These are phyloP conservation scores for Zymoseptoria tritici DNA, from an alignment of 2,329 filamentous ascomycete species.

Conservation along the genomic window DNA sequence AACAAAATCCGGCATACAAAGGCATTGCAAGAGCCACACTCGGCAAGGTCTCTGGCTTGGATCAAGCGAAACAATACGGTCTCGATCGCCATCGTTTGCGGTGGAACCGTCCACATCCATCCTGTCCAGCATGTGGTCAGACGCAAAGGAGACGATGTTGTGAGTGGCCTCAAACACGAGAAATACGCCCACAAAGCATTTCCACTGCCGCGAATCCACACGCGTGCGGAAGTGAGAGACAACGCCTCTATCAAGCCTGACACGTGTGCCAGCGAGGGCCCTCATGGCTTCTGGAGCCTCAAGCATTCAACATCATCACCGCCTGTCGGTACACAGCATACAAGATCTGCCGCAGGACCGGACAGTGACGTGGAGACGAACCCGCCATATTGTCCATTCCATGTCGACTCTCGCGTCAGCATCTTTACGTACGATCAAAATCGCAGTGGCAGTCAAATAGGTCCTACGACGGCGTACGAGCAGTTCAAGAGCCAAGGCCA, in stretches of 20 bases:
- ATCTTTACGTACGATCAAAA: constrained; percentile 56
- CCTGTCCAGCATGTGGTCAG: constrained; percentile 46
- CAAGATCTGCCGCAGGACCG: neutral
- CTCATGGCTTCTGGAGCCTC: constrained; percentile 37
- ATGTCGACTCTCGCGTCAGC: constrained; percentile 79
- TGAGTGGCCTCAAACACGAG: constrained; percentile 38
- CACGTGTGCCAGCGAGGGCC: constrained; percentile 23
- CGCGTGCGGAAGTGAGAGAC: constrained; percentile 5
- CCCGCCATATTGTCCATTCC: constrained; percentile 90
- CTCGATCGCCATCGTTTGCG: constrained; percentile 57
- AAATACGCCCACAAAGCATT: constrained; percentile 21
- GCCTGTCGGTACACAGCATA: neutral
- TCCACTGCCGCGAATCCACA: constrained; percentile 18
- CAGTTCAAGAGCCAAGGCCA: constrained; percentile 19
- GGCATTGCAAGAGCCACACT: constrained; percentile 38
- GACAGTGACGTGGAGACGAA: constrained; percentile 61
- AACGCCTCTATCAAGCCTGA: constrained; percentile 4
- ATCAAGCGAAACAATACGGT: constrained; percentile 55
- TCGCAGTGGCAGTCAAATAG: constrained; percentile 10
- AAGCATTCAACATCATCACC: constrained; percentile 9
- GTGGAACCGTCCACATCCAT: constrained; percentile 60
- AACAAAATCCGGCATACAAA: constrained; percentile 63
- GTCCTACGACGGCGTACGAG: constrained; percentile 2
- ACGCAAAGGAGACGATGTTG: constrained; percentile 40
- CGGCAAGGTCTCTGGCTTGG: constrained; percentile 55